Conservation (phyloP, 1,139 yeast genomes). For the Candida pseudoviswanathii region DNA sequence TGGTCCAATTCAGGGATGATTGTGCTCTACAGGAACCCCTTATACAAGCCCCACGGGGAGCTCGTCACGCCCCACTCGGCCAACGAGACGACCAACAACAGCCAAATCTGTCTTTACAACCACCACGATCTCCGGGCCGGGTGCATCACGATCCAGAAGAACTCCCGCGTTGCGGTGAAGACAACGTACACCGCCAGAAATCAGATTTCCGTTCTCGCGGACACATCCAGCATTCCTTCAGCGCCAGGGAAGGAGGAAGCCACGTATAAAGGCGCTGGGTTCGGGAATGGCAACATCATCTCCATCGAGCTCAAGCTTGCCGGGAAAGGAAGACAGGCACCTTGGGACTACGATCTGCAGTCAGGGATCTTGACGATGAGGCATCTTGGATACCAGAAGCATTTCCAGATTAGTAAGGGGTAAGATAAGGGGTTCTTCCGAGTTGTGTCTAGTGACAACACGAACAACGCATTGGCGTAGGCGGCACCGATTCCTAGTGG, state of each 20-base stretch:
- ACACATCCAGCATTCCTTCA: not conserved
- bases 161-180: not conserved
- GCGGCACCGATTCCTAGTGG: not conserved
- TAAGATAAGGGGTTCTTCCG: not conserved
- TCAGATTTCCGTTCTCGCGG: not conserved
- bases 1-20: not conserved
- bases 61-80: not conserved
- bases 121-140: not conserved
- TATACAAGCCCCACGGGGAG: not conserved
- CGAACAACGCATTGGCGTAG: not conserved
- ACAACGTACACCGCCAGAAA: not conserved
- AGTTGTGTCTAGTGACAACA: not conserved
- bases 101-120: slow-evolving; percentile 1
- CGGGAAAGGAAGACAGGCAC: not conserved
- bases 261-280: not conserved
- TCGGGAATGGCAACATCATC: not conserved
- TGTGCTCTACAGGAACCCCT: not conserved
- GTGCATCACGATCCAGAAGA: not conserved
- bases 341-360: not conserved
- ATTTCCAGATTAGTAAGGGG: not conserved
- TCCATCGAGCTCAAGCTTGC: not conserved
- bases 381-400: not conserved
- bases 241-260: not conserved
- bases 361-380: slow-evolving; percentile 1
- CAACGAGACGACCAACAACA: not conserved